phyloP scores from a whole-genome alignment of 2,329 filamentous ascomycete species.

The Claviceps africana region DNA sequence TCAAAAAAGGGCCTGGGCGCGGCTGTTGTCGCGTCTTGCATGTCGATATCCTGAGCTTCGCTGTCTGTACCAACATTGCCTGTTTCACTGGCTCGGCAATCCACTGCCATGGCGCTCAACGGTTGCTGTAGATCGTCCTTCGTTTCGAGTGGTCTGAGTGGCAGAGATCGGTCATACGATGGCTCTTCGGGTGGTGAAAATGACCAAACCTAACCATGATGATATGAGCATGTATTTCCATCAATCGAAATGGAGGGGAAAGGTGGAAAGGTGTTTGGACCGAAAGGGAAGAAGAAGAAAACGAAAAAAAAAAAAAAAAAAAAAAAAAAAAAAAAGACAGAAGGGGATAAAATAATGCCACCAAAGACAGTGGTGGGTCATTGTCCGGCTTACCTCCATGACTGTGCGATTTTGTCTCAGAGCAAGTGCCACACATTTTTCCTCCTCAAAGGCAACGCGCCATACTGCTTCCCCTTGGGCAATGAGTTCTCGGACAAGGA shows the following conservation, averaged over 20 bases:
- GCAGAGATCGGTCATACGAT: constrained; percentile 38
- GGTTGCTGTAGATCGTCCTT: constrained; percentile 35
- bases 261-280: not conserved
- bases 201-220: constrained; percentile 61
- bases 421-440: constrained; percentile 94
- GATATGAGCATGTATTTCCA: constrained; percentile 5
- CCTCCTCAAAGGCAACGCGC: constrained; percentile 95
- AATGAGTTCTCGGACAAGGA: constrained; percentile 80
- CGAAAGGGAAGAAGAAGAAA: too few relatives aligned
- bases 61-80: constrained; percentile 17
- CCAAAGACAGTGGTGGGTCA: not conserved
- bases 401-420: constrained; percentile 73
- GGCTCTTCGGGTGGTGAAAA: constrained; percentile 75
- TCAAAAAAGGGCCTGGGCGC: constrained; percentile 25
- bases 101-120: constrained; percentile 35
- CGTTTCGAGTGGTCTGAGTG: constrained; percentile 31
- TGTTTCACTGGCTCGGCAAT: constrained; percentile 23
- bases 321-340: too few relatives aligned
- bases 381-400: constrained; percentile 60
- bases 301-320: too few relatives aligned
- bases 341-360: too few relatives aligned
- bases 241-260: not conserved
- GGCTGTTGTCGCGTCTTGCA: constrained; percentile 42
- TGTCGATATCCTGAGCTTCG: constrained; percentile 36
- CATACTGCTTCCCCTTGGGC: constrained; percentile 89